Evolutionary conservation across 176 grass and related monocot species (phyloP).

Genomic region (Tuctoria greenei): DNA sequence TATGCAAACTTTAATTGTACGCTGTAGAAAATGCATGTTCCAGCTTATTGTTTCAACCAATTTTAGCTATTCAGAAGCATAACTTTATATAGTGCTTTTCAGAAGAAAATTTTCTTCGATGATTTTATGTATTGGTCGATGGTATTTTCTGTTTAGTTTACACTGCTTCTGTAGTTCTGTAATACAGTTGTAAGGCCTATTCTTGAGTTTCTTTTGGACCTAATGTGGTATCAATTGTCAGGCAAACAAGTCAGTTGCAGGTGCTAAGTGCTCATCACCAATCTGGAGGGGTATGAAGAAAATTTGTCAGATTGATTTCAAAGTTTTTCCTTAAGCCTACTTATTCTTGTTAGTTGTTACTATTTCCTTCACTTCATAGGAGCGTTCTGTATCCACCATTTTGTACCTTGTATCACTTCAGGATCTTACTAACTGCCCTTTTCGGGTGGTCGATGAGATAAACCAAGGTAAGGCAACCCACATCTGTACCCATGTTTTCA

Average conservation of each 20-base stretch:
- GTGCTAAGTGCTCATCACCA: constrained; percentile 94
- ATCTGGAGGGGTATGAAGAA: constrained; percentile 85
- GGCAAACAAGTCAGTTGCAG: constrained; percentile 90
- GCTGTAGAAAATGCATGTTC: not conserved
- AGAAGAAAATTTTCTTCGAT: not conserved
- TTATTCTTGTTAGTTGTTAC: not conserved
- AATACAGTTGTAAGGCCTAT: not conserved
- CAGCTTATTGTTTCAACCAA: not conserved
- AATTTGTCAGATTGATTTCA: not conserved
- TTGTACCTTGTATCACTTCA: constrained; percentile 94
- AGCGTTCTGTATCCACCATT: constrained; percentile 94
- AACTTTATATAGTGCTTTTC: not conserved
- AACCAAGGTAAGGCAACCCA: constrained; percentile 66
- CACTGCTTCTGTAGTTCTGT: not conserved
- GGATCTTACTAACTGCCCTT: constrained; percentile 95
- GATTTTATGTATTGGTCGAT: not conserved
- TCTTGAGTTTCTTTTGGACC: not conserved
- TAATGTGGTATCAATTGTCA: constrained; percentile 35
- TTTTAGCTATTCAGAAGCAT: not conserved
- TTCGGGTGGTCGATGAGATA: constrained; percentile 95
- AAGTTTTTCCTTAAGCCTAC: not conserved
- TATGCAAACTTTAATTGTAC: not conserved
- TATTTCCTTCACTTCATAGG: constrained; percentile 49
- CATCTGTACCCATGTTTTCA: not conserved
- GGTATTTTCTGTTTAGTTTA: constrained; percentile 7